Conservation (phyloP, 352 stramenopile genomes). For the Phytophthora quininea region DNA sequence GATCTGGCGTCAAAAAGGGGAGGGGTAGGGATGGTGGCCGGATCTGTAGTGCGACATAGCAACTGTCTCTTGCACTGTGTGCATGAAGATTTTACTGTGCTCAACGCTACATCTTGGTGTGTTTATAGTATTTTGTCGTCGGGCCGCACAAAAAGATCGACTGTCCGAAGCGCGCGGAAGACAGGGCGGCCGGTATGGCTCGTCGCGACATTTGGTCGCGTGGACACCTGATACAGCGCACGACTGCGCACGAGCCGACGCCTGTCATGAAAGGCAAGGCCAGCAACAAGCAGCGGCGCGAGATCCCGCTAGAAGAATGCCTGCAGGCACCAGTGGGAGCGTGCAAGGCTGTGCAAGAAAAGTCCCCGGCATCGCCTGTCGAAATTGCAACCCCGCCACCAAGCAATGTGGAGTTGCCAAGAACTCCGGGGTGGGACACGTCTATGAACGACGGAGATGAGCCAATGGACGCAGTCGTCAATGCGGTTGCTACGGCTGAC, state of each 20-base stretch:
- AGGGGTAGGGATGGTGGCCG: too few species aligned
- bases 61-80: too few species aligned
- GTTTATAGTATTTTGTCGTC: background rate
- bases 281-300: background rate
- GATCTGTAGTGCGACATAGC: too few species aligned
- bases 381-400: background rate
- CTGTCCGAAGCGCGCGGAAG: background rate
- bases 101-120: too few species aligned
- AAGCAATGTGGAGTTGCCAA: background rate
- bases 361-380: background rate
- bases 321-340: background rate
- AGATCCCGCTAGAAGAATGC: background rate
- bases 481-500: background rate
- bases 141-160: background rate
- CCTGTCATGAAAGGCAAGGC: conserved; percentile 2
- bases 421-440: background rate
- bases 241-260: background rate
- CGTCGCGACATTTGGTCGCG: background rate
- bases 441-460: background rate
- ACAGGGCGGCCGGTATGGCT: background rate
- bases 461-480: background rate
- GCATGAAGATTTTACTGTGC: too few species aligned
- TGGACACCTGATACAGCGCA: background rate
- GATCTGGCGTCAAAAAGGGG: too few species aligned
- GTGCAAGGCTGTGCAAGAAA: background rate